A percentile compares a stretch with the other conserved stretches of the same genome.
Evolutionary conservation across 345 rosid species (phyloP).

Genomic region (Trapa incisa): DNA sequence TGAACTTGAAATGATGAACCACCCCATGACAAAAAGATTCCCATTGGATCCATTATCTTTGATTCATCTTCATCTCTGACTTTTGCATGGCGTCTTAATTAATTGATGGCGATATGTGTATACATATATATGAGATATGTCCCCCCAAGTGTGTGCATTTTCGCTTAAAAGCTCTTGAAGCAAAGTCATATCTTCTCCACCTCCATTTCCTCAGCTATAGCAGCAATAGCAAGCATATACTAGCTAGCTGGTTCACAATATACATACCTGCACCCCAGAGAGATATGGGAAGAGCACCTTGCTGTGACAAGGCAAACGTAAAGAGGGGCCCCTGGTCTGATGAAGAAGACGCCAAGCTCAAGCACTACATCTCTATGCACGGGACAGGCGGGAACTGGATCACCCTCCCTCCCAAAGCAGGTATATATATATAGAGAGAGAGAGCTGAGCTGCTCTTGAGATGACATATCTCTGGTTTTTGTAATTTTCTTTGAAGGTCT

Average conservation of each 20-base stretch:
- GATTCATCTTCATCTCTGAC: neutral
- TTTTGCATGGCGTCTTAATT: conserved; percentile 2
- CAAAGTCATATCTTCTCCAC: neutral
- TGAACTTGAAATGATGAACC: too few relatives aligned
- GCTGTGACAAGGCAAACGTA: conserved; percentile 84
- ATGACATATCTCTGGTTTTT: too few relatives aligned
- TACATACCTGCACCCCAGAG: too few relatives aligned
- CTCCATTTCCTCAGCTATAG: neutral
- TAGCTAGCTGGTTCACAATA: conserved; percentile 1
- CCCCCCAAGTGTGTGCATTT: neutral
- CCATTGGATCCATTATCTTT: too few relatives aligned
- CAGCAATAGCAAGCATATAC: neutral
- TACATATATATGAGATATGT: neutral
- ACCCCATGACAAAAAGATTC: too few relatives aligned
- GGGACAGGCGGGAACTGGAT: conserved; percentile 84
- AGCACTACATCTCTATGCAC: conserved; percentile 41
- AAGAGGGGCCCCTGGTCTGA: conserved; percentile 97
- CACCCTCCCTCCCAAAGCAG: conserved; percentile 75
- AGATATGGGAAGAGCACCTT: conserved; percentile 82
- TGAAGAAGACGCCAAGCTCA: conserved; percentile 84
- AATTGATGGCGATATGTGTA: neutral
- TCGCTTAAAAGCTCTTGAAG: neutral
- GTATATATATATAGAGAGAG: conserved; percentile 12
- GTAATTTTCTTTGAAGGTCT: conserved; percentile 29
- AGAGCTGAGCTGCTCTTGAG: too few relatives aligned